Evolutionary conservation across 2,329 filamentous ascomycete genomes (phyloP).

Genomic region (Fusarium aywerte): DNA sequence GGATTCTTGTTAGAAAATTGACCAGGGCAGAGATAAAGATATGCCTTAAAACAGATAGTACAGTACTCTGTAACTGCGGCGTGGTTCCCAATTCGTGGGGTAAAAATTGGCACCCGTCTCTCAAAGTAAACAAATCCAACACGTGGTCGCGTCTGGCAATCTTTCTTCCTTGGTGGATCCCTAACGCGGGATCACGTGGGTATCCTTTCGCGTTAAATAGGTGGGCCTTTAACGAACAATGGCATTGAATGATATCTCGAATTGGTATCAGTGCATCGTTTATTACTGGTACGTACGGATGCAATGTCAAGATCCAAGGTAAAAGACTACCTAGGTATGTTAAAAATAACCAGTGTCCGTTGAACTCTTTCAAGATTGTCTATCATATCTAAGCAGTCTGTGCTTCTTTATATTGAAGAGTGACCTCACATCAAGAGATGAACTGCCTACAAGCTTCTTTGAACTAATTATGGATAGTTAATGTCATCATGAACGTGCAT

Average conservation of each 20-base stretch:
- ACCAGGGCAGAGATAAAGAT: constrained; percentile 31
- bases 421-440: not conserved
- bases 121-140: constrained; percentile 43
- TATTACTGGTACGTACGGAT: too few relatives aligned
- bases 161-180: constrained; percentile 6
- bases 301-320: not conserved
- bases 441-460: not conserved
- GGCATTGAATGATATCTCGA: constrained; percentile 1
- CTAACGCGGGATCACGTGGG: constrained; percentile 41
- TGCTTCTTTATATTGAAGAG: not conserved
- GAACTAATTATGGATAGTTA: not conserved
- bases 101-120: constrained; percentile 34
- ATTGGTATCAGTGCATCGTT: not conserved
- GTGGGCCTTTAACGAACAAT: not conserved
- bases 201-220: not conserved
- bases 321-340: not conserved
- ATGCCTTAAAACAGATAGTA: too few relatives aligned
- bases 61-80: constrained; percentile 19
- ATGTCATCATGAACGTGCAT: not conserved
- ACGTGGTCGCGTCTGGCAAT: constrained; percentile 37
- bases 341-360: not conserved
- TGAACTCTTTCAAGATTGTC: not conserved
- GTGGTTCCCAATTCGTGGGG: constrained; percentile 33
- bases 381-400: too few relatives aligned
- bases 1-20: constrained; percentile 44